Base-by-base conservation (phyloP, 495 filamentous ascomycete species). In the Emericellopsis terricola region DNA sequence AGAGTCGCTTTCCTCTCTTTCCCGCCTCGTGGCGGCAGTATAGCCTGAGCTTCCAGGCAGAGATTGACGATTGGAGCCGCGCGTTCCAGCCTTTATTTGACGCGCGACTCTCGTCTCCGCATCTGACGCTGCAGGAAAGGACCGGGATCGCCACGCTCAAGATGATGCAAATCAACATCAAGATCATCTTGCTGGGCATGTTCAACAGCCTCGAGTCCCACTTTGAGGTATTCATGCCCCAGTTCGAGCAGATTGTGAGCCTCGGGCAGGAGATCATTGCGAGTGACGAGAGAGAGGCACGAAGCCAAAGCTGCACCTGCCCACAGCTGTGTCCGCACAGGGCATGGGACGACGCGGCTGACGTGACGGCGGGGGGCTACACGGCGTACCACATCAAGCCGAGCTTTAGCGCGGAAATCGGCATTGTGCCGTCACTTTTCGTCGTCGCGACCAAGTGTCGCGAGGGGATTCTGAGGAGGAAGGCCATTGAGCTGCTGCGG, bases 381-480 rank as follows among this genome's bases (percentile, higher is more conserved):
- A 48, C 59, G 9, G 56, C 62, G 11, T 45, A 50, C 2, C 59
- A 65, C 39, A 60, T 65, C 41, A 65, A 65, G 45, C 56, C 62
- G 5, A 62, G 56, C 42, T 65, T 65, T 46, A 64, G 60, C 41
- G 60, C 60, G 23, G 69, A 72, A 31, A 41, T 69, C 15, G 65
- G 63, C 15, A 63, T 74, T 19, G 61, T 75, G 6, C 54, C 53
- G 11, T 59, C 66, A 0, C 53, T 76, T 2, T 78, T 64, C 37
- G 52, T 69, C 8, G 63, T 65, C 9, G 72, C 66, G 6, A 69
- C 64, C 9, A 64, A 64, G 38, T 78, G 72, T 45, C 65, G 72
- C 10, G 63, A 78, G 38, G 56, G 64, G 1, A 29, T 46, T 0
- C 59, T 69, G 30, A 56, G 73, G 9, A 53, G 65, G 3, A 58